Percentiles rank a stretch among this genome's conserved stretches.
These are phyloP conservation scores for Pichia sp. DNA, from an alignment of 1,139 yeast species.

Conservation along the genomic window DNA sequence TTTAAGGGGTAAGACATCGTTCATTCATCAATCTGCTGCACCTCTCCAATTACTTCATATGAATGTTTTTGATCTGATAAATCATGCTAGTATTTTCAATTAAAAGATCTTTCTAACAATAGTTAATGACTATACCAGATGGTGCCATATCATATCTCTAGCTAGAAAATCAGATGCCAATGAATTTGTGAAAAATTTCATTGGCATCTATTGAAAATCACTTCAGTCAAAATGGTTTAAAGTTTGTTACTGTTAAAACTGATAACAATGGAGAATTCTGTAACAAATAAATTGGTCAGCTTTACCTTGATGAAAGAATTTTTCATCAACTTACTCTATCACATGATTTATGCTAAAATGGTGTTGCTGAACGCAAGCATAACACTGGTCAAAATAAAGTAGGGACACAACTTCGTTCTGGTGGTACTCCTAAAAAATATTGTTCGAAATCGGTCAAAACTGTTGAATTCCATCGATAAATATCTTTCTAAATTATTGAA, in stretches of 20 bases:
- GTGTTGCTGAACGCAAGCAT: conserved; percentile 9
- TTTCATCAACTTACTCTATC: conserved; percentile 1
- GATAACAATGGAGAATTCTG: conserved; percentile 1
- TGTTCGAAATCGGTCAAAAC: conserved; percentile 5
- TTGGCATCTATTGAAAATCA: not conserved
- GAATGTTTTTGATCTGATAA: conserved; percentile 1
- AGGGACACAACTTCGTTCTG: not conserved
- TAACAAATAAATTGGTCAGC: not conserved
- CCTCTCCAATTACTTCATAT: conserved; percentile 1
- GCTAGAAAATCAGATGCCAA: not conserved
- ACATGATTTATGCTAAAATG: conserved; percentile 1
- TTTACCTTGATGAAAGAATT: not conserved
- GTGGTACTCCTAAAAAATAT: not conserved
- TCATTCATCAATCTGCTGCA: not conserved
- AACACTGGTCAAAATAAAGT: conserved; percentile 4
- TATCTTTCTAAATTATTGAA: not conserved
- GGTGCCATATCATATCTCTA: not conserved
- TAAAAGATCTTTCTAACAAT: not conserved
- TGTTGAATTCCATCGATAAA: not conserved
- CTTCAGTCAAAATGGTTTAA: not conserved
- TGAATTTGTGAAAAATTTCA: not conserved
- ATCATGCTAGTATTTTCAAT: not conserved
- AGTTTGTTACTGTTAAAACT: not conserved
- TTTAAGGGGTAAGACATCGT: no score
- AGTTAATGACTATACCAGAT: conserved; percentile 1